These are phyloP conservation scores for Chimonanthus praecox DNA, from an alignment of 164 flowering plant species.

Conservation along the genomic window DNA sequence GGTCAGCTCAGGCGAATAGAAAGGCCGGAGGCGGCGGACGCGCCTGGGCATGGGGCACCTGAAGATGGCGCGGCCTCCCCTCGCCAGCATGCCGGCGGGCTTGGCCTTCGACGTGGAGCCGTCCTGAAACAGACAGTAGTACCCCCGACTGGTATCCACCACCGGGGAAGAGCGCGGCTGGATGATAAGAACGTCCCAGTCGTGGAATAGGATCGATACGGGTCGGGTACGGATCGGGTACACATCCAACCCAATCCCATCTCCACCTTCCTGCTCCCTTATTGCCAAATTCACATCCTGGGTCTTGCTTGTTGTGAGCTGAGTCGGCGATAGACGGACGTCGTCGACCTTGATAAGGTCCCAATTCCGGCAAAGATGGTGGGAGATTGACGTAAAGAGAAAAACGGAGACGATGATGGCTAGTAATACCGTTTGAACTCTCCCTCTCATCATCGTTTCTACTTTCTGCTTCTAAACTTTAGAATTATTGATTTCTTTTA, in stretches of 20 bases:
- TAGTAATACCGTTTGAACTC: conserved; percentile 5
- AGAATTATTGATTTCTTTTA: background rate
- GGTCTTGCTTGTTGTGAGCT: background rate
- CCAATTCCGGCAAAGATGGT: conserved; percentile 11
- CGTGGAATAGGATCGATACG: conserved; percentile 55
- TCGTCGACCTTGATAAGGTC: background rate
- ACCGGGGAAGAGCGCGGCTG: conserved; percentile 1
- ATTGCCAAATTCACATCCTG: background rate
- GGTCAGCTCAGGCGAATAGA: conserved; percentile 36
- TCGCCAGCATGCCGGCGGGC: conserved; percentile 34
- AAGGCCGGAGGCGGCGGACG: conserved; percentile 38
- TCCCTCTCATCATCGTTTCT: background rate
- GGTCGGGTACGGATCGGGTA: conserved; percentile 8
- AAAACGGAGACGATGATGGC: conserved; percentile 14
- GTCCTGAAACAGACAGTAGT: conserved; percentile 53
- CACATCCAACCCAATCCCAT: background rate
- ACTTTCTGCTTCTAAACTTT: background rate
- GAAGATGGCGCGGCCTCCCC: conserved; percentile 26
- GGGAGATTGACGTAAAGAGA: conserved; percentile 10
- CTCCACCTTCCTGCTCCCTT: background rate
- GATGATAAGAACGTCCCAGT: conserved; percentile 54
- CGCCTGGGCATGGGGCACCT: conserved; percentile 49
- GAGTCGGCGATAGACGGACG: background rate
- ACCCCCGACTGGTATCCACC: conserved; percentile 4
- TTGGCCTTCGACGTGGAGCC: conserved; percentile 47